A percentile compares a stretch with the other conserved stretches of the same genome.
Evolutionary conservation across 2,329 filamentous ascomycete genomes (phyloP).

Genomic region (Emydomyces testavorans): DNA sequence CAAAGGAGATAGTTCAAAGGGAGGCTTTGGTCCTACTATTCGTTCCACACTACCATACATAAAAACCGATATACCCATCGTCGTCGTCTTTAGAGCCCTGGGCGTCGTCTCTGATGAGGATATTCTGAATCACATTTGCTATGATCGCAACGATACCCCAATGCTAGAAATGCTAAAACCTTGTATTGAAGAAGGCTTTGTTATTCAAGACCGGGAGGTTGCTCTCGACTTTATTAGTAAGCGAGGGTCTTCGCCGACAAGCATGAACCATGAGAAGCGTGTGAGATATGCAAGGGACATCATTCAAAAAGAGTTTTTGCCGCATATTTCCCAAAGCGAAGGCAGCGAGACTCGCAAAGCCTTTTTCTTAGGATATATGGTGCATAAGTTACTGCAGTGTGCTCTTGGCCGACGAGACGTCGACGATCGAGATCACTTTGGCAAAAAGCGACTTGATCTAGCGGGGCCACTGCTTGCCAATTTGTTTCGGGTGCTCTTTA

Average conservation of each 20-base stretch:
- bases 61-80: slow-evolving; percentile 85
- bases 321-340: slow-evolving; percentile 90
- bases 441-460: slow-evolving; percentile 94
- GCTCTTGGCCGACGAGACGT: slow-evolving; percentile 85
- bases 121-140: slow-evolving; percentile 95
- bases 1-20: slow-evolving; percentile 69
- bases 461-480: slow-evolving; percentile 92
- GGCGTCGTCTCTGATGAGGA: slow-evolving; percentile 96
- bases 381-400: slow-evolving; percentile 87
- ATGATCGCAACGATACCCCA: slow-evolving; percentile 84
- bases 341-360: slow-evolving; percentile 93
- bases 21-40: slow-evolving; percentile 75
- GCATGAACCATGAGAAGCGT: slow-evolving; percentile 72
- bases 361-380: slow-evolving; percentile 98
- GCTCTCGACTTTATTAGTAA: slow-evolving; percentile 93
- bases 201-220: slow-evolving; percentile 88
- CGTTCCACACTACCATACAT: slow-evolving; percentile 87
- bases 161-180: slow-evolving; percentile 97
- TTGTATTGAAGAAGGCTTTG: slow-evolving; percentile 92
- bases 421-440: slow-evolving; percentile 96
- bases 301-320: slow-evolving; percentile 90
- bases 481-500: slow-evolving; percentile 83
- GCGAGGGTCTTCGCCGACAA: slow-evolving; percentile 61
- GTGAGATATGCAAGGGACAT: slow-evolving; percentile 87
- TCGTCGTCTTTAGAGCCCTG: slow-evolving; percentile 87